phyloP scores from a whole-genome alignment of 352 stramenopile species.

The Phytophthora citricola region DNA sequence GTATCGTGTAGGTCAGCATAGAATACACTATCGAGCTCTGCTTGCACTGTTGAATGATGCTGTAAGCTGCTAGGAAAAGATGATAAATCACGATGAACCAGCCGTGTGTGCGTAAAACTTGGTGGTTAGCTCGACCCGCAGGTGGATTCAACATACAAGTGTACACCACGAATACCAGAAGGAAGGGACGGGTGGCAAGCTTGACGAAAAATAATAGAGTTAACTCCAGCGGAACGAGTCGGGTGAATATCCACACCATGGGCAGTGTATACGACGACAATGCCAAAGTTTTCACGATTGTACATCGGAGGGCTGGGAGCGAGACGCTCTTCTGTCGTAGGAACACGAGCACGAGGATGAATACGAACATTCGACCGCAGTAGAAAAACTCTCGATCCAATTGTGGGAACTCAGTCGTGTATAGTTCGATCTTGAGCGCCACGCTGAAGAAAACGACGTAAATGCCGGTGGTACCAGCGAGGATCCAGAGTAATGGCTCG shows the following conservation, averaged over 20 bases:
- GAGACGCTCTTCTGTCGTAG: constrained; percentile 65
- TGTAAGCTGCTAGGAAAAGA: constrained; percentile 24
- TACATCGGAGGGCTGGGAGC: constrained; percentile 39
- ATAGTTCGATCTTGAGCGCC: constrained; percentile 32
- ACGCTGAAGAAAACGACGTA: constrained; percentile 52
- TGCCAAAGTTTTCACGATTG: constrained; percentile 37
- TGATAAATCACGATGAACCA: constrained; percentile 38
- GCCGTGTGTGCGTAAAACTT: constrained; percentile 36
- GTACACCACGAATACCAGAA: constrained; percentile 35
- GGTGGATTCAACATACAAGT: constrained; percentile 33
- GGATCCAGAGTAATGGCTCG: constrained; percentile 53
- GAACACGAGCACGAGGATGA: constrained; percentile 50
- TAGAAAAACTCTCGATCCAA: constrained; percentile 46
- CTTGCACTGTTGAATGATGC: constrained; percentile 12
- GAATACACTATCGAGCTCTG: constrained; percentile 15
- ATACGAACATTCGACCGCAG: constrained; percentile 52
- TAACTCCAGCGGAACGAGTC: not conserved
- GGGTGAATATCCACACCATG: constrained; percentile 28
- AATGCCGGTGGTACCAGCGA: constrained; percentile 26
- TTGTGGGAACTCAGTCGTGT: constrained; percentile 24
- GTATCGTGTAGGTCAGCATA: constrained; percentile 18
- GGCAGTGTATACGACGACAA: constrained; percentile 51
- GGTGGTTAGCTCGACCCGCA: constrained; percentile 24
- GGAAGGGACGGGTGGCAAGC: constrained; percentile 16
- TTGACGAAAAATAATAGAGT: constrained; percentile 29